Evolutionary conservation across 768 basidiomycete genomes (phyloP).

Genomic region (Mycena sanguinolenta): DNA sequence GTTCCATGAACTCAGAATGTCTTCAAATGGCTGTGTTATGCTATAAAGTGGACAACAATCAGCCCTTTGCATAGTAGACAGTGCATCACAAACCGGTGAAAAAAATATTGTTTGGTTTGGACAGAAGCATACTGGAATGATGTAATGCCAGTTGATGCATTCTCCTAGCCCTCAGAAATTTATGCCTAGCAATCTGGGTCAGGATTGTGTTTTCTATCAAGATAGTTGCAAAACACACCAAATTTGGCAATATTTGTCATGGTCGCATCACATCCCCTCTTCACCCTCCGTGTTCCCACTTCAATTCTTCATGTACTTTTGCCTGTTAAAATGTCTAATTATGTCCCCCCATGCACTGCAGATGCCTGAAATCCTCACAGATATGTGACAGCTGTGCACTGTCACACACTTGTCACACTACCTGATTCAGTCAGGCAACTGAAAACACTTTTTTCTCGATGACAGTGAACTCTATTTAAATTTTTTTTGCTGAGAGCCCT

Average conservation of each 20-base stretch:
- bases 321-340: background rate
- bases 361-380: background rate
- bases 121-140: slow-evolving; percentile 12
- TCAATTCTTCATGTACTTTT: background rate
- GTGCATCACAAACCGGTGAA: background rate
- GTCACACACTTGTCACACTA: no score
- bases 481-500: no score
- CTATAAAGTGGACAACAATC: background rate
- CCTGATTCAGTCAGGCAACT: no score
- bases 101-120: background rate
- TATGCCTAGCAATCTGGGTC: background rate
- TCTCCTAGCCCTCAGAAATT: background rate
- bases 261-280: slow-evolving; percentile 2
- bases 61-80: background rate
- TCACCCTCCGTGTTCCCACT: background rate
- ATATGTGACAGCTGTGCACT: no score
- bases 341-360: background rate
- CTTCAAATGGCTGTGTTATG: slow-evolving; percentile 39
- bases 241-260: slow-evolving; percentile 10
- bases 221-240: no score
- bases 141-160: slow-evolving; percentile 10
- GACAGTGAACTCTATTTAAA: no score
- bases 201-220: background rate
- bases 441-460: no score
- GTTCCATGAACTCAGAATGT: no score